Evolutionary conservation across 192 early-diverging fungal genomes (phyloP).

Genomic region (Powellomyces hirtus): DNA sequence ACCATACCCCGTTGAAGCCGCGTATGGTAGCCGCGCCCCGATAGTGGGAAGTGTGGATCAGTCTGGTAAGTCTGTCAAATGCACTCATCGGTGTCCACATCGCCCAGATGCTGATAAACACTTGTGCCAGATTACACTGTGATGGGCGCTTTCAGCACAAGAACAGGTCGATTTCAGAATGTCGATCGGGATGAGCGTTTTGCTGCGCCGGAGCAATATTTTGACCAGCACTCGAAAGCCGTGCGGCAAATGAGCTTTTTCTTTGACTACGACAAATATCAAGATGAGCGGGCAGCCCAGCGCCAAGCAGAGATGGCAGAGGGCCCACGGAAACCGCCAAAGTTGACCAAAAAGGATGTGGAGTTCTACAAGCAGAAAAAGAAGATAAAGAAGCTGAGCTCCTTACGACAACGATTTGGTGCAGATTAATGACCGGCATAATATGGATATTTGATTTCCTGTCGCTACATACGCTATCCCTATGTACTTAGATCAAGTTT

Average conservation of each 20-base stretch:
- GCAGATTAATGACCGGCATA: too few species aligned
- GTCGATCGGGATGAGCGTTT: conserved; percentile 15
- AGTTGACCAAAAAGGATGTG: conserved; percentile 39
- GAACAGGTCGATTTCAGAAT: conserved; percentile 36
- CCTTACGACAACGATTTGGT: conserved; percentile 18
- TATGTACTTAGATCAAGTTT: conserved; percentile 22
- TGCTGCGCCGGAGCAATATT: conserved; percentile 29
- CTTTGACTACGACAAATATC: conserved; percentile 36
- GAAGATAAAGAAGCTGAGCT: conserved; percentile 37
- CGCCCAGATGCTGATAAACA: too few species aligned
- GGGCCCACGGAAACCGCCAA: conserved; percentile 7
- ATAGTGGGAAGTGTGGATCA: too few species aligned
- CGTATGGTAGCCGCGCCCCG: too few species aligned
- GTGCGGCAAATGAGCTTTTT: conserved; percentile 33
- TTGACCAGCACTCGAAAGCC: conserved; percentile 35
- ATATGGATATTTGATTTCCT: too few species aligned
- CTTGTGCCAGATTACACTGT: conserved; percentile 27
- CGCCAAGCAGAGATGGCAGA: conserved; percentile 13
- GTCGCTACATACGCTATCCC: too few species aligned
- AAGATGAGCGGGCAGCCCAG: conserved; percentile 30
- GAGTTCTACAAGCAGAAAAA: conserved; percentile 39
- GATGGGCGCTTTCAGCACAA: conserved; percentile 26
- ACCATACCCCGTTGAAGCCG: too few species aligned
- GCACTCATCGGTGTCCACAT: too few species aligned
- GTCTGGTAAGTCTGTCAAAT: too few species aligned